Evolutionary conservation across 148 eudicot species (phyloP), one percentile per base, ranked within the genome.

Genomic region (Beta vulgaris): DNA sequence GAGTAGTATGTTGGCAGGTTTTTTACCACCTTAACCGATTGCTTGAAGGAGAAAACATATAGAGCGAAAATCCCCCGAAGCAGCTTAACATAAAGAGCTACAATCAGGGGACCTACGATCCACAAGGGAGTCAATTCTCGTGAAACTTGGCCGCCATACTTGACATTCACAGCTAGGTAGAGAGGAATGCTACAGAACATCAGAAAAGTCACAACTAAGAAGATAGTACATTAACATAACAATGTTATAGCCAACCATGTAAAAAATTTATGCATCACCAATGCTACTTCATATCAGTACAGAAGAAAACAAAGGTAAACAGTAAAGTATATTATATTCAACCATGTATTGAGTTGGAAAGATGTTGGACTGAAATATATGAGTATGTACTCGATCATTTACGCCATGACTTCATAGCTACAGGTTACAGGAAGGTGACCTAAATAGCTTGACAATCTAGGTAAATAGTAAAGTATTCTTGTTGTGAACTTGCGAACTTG

Each of bases 81-180:
- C 54, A 88, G 78, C 84, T 90, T 88, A 5, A 92, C 60, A 71
- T 90, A 88, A 69, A 92, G 87, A 14, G 91, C 87, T 34, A 77
- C 84, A 72, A 87, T 43, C 35, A 90, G 15, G 32, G 98, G 98
- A 49, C 98, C 98, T 14, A 86, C 69, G 69, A 93, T 63, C 98
- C 98, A 91, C 71, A 93, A 73, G 71, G 98, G 98, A 63, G 89
- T 87, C 88, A 93, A 79, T 77, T 93, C 97, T 84, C 85, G 88
- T 15, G 92, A 83, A 61, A 93, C 92, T 84, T 85, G 91, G 71
- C 88, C 77, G 64, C 98, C 98, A 77, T 86, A 88, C 42, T 82
- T 79, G 72, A 91, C 73, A 77, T 83, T 91, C 35, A 93, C 84
- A 36, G 77, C 90, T 60, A 93, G 67, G 83, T 84, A 91, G 61